These are phyloP conservation scores for Amanita pallidorosea DNA, from an alignment of 768 basidiomycete species.

Conservation along the genomic window DNA sequence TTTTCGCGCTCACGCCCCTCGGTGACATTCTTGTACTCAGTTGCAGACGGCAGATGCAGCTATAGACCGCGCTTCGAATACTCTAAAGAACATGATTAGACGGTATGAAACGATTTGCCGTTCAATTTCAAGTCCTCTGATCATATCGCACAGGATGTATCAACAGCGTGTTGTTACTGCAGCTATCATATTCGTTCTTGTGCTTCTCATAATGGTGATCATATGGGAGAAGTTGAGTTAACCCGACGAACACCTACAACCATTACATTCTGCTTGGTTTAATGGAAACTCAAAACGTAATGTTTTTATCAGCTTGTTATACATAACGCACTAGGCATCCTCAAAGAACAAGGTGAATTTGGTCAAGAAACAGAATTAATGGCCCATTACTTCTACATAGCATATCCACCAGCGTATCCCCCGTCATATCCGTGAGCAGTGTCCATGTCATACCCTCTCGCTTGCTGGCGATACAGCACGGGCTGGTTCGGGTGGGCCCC, in stretches of 20 bases:
- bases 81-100: conserved; percentile 91
- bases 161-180: conserved; percentile 87
- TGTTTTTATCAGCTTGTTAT: background rate
- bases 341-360: background rate
- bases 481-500: conserved; percentile 7
- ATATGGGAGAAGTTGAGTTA: conserved; percentile 66
- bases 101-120: conserved; percentile 43
- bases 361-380: conserved; percentile 10
- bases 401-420: conserved; percentile 15
- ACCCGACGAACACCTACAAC: conserved; percentile 3
- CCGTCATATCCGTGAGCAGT: conserved; percentile 18
- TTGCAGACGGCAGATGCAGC: conserved; percentile 78
- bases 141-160: conserved; percentile 68
- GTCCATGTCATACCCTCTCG: conserved; percentile 22
- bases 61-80: conserved; percentile 86
- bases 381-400: conserved; percentile 16
- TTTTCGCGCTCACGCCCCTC: background rate
- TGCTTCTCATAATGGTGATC: conserved; percentile 74
- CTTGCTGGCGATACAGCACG: conserved; percentile 12
- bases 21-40: conserved; percentile 24
- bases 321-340: background rate
- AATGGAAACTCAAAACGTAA: background rate
- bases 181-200: conserved; percentile 76
- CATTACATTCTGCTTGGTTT: background rate
- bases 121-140: background rate